These are phyloP conservation scores for Tulasnella sp. DNA, from an alignment of 768 basidiomycete genomes.

Conservation along the genomic window DNA sequence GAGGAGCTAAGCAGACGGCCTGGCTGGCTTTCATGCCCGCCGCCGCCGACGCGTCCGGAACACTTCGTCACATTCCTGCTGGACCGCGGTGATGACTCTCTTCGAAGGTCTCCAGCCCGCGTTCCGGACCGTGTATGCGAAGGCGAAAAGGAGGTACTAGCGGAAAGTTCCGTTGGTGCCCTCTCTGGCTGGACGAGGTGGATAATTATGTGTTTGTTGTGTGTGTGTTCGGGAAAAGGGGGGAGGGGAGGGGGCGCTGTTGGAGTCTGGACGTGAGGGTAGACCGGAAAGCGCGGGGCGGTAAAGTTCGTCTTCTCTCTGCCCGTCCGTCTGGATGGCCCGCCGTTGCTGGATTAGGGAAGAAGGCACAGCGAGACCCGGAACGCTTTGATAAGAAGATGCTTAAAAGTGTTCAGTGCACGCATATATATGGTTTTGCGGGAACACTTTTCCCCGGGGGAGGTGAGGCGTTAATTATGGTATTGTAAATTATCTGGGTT, in stretches of 20 bases:
- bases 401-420: background rate
- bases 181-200: background rate
- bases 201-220: background rate
- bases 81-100: conserved; percentile 10
- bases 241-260: background rate
- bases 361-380: background rate
- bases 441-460: too few species aligned
- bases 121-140: conserved; percentile 6
- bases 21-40: background rate
- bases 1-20: background rate
- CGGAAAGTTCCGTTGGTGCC: background rate
- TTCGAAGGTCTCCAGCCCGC: background rate
- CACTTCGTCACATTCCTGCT: background rate
- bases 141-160: background rate
- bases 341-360: background rate
- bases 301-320: background rate
- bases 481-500: background rate
- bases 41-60: background rate
- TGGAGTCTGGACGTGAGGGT: background rate
- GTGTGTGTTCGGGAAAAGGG: background rate
- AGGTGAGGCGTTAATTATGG: background rate
- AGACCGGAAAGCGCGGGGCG: conserved; percentile 4
- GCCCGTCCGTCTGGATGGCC: background rate
- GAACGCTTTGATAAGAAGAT: background rate
- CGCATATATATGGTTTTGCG: background rate